Evolutionary conservation across 2,329 filamentous ascomycete genomes (phyloP), one percentile per base, ranked within the genome.

Genomic region (Hypoxylon sp.): DNA sequence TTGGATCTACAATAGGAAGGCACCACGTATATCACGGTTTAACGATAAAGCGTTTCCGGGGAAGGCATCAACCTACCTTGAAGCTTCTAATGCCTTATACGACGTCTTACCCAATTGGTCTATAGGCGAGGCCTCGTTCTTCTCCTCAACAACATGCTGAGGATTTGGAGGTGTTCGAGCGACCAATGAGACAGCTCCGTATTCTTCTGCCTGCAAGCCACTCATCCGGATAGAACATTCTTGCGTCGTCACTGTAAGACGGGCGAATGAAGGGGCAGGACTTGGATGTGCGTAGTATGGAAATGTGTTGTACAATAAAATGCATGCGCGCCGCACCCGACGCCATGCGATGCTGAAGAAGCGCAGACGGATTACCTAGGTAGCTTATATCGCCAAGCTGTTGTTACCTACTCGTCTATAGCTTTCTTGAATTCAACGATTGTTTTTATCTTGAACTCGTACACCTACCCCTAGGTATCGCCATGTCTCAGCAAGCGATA

Each of bases 141-240:
- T 13, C 4, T 36, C 5, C 38, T 43, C 17, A 56, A 28, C 28
- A 3, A 23, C 25, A 34, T 30, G 6, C 38, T 56, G 4, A 49
- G 43, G 43, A 49, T 58, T 38, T 23, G 28, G 50, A 50, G 23
- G 4, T 43, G 9, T 41, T 9, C 6, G 9, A 23, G 51, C 21
- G 57, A 53, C 78, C 78, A 79, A 77, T 77, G 62, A 75, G 14
- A 60, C 64, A 38, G 23, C 28, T 21, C 68, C 9, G 68, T 77
- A 79, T 78, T 59, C 70, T 66, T 76, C 76, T 79, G 77, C 78
- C 78, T 79, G 56, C 50, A 68, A 70, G 61, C 60, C 67, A 60
- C 62, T 60, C 63, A 51, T 63, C 36, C 55, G n/a, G 6, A 63
- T 65, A 60, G 65, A 63, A 63, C 38, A 41, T 19, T 41, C 19